Base-by-base conservation (phyloP, 306 rosid species). In the Prunus davidiana region DNA sequence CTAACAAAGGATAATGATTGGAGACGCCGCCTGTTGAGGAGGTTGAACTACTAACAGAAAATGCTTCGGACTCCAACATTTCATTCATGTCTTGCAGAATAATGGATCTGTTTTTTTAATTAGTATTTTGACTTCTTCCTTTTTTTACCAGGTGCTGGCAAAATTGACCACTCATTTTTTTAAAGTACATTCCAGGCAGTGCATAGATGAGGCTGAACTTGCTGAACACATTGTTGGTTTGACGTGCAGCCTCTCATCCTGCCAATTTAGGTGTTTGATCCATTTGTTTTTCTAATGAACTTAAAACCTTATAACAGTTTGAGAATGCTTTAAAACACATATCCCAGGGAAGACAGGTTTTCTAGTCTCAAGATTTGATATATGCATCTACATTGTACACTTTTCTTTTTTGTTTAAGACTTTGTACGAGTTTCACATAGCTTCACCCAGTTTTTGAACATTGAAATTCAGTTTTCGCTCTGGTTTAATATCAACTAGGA, bases 161-260 rank as follows among this genome's bases (percentile, higher is more conserved):
- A 92, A 89, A 71, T 70, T 95, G 78, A 79, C 90, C 12, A 88
- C 93, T 70, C 91, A 88, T 78, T 90, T 90, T 71, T 58, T 58
- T 65, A 92, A 87, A 83, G 93, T 90, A 68, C 96, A 87, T 75
- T 95, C 96, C 81, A 90, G 98, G 87, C 97, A 79, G 81, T 92
- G 98, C 75, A 84, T 86, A 62, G 98, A 95, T 73, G 98, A 95
- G 82, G 95, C 97, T 77, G 98, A 94, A 84, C 80, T 92, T 73
- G 95, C 98, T 67, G 98, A 95, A 69, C 98, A 92, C 84, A 87
- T 92, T 81, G 97, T 80, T 84, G 98, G 97, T 78, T 86, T 94
- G 92, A 94, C 97, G 10, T 69, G 84, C 82, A 90, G 93, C 84
- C 75, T 94, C 67, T 97, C 98, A 24, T 94, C 97, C 83, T 94